Conservation (phyloP, 176 grass and related monocot genomes). For the Luzula sylvatica region DNA sequence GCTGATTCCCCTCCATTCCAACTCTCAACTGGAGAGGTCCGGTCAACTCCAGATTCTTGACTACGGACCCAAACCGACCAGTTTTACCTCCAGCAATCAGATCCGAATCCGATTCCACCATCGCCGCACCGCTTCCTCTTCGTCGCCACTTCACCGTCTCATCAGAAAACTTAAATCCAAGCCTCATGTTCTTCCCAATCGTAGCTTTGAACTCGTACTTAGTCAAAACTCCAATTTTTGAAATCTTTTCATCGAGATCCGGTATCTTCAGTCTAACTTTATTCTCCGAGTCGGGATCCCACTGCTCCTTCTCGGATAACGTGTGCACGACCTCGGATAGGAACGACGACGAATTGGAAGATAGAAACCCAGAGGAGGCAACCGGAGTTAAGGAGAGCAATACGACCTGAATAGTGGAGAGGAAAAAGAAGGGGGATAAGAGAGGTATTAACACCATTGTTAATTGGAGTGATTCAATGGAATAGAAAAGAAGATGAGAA, state of each 20-base stretch:
- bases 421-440: slow-evolving; percentile 15
- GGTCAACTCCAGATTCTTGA: slow-evolving; percentile 52
- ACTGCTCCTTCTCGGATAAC: slow-evolving; percentile 52
- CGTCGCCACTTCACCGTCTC: slow-evolving; percentile 42
- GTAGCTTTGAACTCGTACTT: slow-evolving; percentile 62
- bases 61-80: slow-evolving; percentile 13
- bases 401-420: not conserved
- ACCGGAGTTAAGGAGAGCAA: slow-evolving; percentile 4
- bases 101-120: slow-evolving; percentile 51
- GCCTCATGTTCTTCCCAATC: slow-evolving; percentile 14
- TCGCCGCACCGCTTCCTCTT: slow-evolving; percentile 12
- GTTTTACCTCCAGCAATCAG: slow-evolving; percentile 33
- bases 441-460: slow-evolving; percentile 16
- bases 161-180: slow-evolving; percentile 33
- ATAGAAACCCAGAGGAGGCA: slow-evolving; percentile 16
- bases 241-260: slow-evolving; percentile 30
- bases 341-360: slow-evolving; percentile 32
- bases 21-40: slow-evolving; percentile 64
- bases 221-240: slow-evolving; percentile 32
- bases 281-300: slow-evolving; percentile 47
- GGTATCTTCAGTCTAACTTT: slow-evolving; percentile 32
- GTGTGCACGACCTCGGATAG: slow-evolving; percentile 51
- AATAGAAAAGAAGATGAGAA: not conserved
- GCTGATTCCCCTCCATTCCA: slow-evolving; percentile 16
- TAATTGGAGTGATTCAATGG: not conserved